A percentile compares a stretch with the other conserved stretches of the same genome.
phyloP scores from a whole-genome alignment of 2,329 filamentous ascomycete species.

The Metarhizium sp. region DNA sequence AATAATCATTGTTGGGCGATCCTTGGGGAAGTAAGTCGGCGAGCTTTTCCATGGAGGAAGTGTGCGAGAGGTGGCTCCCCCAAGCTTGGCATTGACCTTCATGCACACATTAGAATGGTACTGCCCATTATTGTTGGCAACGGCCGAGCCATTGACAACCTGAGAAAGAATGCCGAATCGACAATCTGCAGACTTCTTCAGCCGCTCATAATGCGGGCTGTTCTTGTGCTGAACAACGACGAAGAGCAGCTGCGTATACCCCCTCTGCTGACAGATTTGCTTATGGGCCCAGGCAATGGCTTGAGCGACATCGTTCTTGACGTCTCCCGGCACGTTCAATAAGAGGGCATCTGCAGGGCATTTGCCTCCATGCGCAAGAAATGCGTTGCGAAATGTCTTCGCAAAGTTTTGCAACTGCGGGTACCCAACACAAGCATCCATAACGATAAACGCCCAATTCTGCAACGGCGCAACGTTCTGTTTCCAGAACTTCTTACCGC shows the following conservation, averaged over 20 bases:
- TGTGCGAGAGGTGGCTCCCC: slow-evolving; percentile 59
- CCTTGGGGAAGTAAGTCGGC: slow-evolving; percentile 25
- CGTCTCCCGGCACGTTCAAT: slow-evolving; percentile 20
- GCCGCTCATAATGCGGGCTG: slow-evolving; percentile 62
- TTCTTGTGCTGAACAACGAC: slow-evolving; percentile 68
- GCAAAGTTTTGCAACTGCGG: slow-evolving; percentile 21
- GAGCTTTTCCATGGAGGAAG: slow-evolving; percentile 22
- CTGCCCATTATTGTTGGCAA: slow-evolving; percentile 61
- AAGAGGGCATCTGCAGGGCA: slow-evolving; percentile 26
- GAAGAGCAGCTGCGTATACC: slow-evolving; percentile 66
- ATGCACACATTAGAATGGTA: slow-evolving; percentile 92
- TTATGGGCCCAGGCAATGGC: slow-evolving; percentile 36
- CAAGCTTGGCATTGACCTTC: slow-evolving; percentile 96
- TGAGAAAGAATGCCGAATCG: slow-evolving; percentile 78
- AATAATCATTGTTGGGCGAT: slow-evolving; percentile 66
- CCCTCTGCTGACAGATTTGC: slow-evolving; percentile 42
- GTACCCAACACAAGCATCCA: slow-evolving; percentile 45
- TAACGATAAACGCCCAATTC: slow-evolving; percentile 66
- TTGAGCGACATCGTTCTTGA: slow-evolving; percentile 34
- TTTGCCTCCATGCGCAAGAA: slow-evolving; percentile 40
- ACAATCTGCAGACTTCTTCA: slow-evolving; percentile 87
- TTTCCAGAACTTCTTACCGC: slow-evolving; percentile 63
- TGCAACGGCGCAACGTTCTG: slow-evolving; percentile 53
- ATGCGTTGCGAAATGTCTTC: slow-evolving; percentile 34
- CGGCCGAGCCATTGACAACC: slow-evolving; percentile 64